Percentiles rank a stretch among this genome's conserved stretches.
These are phyloP conservation scores for Colletotrichum costaricense DNA, from an alignment of 2,329 filamentous ascomycete genomes.

Conservation along the genomic window DNA sequence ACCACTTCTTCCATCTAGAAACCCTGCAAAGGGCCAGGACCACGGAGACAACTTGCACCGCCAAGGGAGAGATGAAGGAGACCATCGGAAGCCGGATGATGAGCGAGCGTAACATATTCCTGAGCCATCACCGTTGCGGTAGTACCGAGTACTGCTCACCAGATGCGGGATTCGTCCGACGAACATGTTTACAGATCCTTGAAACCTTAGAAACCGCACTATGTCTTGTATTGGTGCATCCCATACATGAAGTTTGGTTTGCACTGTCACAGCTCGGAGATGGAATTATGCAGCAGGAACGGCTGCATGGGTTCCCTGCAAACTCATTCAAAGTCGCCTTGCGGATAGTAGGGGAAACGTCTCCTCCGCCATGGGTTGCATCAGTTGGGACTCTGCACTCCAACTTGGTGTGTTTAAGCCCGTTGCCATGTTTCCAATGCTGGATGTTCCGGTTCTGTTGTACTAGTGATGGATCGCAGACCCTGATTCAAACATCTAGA, in stretches of 20 bases:
- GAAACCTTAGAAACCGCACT: background rate
- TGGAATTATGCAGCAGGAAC: slow-evolving; percentile 5
- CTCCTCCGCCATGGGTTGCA: background rate
- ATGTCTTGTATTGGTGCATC: background rate
- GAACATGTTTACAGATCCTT: background rate
- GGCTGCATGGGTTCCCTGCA: background rate
- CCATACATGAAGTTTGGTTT: slow-evolving; percentile 6
- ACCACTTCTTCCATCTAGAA: background rate
- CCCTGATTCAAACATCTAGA: background rate
- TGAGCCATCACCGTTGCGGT: background rate
- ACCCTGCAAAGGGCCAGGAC: background rate
- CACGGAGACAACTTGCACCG: background rate
- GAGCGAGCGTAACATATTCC: background rate
- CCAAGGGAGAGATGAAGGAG: background rate
- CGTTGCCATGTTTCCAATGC: background rate
- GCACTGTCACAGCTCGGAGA: slow-evolving; percentile 18
- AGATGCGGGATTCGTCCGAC: slow-evolving; percentile 6
- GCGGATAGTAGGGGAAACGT: background rate
- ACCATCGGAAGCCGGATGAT: background rate
- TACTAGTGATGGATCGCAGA: background rate
- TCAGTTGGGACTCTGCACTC: background rate
- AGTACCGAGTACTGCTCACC: background rate
- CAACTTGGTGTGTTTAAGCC: slow-evolving; percentile 1
- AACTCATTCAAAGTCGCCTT: background rate
- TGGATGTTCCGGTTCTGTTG: background rate